A percentile compares a stretch with the other conserved stretches of the same genome.
Evolutionary conservation across 805 yeast genomes (phyloP).

Genomic region (Candida dendrica): DNA sequence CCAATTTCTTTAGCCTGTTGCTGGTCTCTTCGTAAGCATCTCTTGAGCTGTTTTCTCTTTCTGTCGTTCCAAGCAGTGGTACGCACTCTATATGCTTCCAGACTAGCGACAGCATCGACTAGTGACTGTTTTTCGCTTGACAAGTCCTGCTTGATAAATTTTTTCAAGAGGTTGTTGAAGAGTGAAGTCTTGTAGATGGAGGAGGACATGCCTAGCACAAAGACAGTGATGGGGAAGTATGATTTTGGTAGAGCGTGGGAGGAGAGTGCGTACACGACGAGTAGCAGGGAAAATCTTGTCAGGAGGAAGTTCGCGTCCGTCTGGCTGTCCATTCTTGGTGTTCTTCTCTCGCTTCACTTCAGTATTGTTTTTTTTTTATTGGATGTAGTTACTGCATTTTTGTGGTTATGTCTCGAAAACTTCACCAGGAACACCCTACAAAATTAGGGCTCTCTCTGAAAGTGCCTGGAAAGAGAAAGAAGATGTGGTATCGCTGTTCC

Average conservation of each 20-base stretch:
- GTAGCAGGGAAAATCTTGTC: slow-evolving; percentile 21
- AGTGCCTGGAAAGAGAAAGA: too few species aligned
- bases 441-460: too few species aligned
- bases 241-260: slow-evolving; percentile 18
- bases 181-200: slow-evolving; percentile 15
- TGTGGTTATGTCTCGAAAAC: too few species aligned
- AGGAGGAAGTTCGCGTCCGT: slow-evolving; percentile 10
- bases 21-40: slow-evolving; percentile 52
- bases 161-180: slow-evolving; percentile 17
- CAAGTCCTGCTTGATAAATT: slow-evolving; percentile 15
- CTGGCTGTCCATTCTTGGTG: neutral
- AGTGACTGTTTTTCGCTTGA: slow-evolving; percentile 19
- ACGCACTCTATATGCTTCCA: slow-evolving; percentile 35
- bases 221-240: slow-evolving; percentile 15
- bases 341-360: neutral
- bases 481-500: too few species aligned
- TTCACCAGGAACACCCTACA: too few species aligned
- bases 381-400: neutral
- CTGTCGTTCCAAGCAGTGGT: slow-evolving; percentile 38
- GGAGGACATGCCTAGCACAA: slow-evolving; percentile 24
- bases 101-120: slow-evolving; percentile 35
- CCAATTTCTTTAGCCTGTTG: slow-evolving; percentile 43
- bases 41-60: slow-evolving; percentile 34
- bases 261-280: slow-evolving; percentile 21
- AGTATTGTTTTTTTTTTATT: neutral